A percentile compares a stretch with the other conserved stretches of the same genome.
phyloP scores from a whole-genome alignment of 495 filamentous ascomycete genomes.

The Talaromyces trachyspermus region DNA sequence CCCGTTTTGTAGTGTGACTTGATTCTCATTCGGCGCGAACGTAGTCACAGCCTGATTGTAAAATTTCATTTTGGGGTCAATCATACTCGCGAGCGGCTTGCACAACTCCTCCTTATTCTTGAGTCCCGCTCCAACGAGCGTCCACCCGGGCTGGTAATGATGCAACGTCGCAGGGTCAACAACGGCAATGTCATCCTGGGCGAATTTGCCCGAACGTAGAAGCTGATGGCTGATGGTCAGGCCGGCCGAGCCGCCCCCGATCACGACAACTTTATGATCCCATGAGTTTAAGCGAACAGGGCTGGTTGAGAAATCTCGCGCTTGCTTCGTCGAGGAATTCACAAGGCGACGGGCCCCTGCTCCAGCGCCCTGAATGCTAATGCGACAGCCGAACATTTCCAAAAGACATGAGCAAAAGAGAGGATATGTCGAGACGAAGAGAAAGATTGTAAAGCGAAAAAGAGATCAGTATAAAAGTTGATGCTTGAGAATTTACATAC shows the following conservation, averaged over 20 bases:
- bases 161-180: slow-evolving; percentile 58
- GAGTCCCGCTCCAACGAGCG: slow-evolving; percentile 58
- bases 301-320: too few relatives aligned
- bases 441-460: too few relatives aligned
- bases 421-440: too few relatives aligned
- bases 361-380: too few relatives aligned
- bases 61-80: slow-evolving; percentile 55
- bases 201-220: slow-evolving; percentile 45
- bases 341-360: too few relatives aligned
- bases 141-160: slow-evolving; percentile 69
- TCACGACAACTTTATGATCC: slow-evolving; percentile 55
- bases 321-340: too few relatives aligned
- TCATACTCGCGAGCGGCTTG: slow-evolving; percentile 40
- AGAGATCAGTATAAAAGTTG: too few relatives aligned
- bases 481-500: too few relatives aligned
- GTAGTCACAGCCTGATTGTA: slow-evolving; percentile 46
- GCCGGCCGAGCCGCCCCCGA: slow-evolving; percentile 58
- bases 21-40: slow-evolving; percentile 53
- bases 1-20: slow-evolving; percentile 49
- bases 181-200: slow-evolving; percentile 55
- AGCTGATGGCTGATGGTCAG: slow-evolving; percentile 58
- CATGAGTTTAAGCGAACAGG: too few relatives aligned
- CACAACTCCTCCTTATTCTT: slow-evolving; percentile 49
- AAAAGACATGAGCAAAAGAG: too few relatives aligned
- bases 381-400: too few relatives aligned